These are phyloP conservation scores for Lactifluus subvellereus DNA, from an alignment of 768 basidiomycete genomes.

Conservation along the genomic window DNA sequence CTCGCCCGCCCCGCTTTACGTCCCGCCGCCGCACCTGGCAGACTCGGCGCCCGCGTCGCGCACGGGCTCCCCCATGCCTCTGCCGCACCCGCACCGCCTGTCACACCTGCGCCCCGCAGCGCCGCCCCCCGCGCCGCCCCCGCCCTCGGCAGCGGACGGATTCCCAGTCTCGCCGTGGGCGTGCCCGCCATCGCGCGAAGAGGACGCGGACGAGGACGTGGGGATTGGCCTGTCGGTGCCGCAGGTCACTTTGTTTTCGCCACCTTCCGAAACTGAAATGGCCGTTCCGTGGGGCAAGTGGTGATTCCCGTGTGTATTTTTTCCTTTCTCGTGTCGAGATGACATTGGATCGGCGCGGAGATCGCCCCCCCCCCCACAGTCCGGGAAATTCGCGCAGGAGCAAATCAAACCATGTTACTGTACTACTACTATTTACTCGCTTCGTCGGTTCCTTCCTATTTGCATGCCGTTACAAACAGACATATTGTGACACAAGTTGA, in stretches of 20 bases:
- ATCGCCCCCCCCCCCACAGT: neutral
- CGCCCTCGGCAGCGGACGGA: constrained; percentile 22
- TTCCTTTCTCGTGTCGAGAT: neutral
- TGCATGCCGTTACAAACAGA: neutral
- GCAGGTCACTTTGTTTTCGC: neutral
- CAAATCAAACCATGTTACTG: too few relatives aligned
- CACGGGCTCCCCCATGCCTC: constrained; percentile 19
- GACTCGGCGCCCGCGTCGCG: constrained; percentile 17
- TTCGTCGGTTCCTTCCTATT: neutral
- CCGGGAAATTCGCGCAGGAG: too few relatives aligned
- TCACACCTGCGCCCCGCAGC: constrained; percentile 15
- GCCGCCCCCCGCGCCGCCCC: constrained; percentile 20
- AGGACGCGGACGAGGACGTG: neutral
- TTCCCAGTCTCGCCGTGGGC: constrained; percentile 21
- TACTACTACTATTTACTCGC: neutral
- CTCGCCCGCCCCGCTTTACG: constrained; percentile 24
- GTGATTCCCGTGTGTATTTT: neutral
- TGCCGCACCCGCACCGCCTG: constrained; percentile 21
- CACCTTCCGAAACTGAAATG: constrained; percentile 13
- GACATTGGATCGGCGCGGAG: neutral
- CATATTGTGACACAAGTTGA: neutral
- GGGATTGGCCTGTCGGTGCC: constrained; percentile 5
- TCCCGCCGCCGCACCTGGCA: constrained; percentile 18
- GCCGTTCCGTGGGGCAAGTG: constrained; percentile 13
- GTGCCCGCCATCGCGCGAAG: neutral